Evolutionary conservation across 495 filamentous ascomycete genomes (phyloP), one percentile per base, ranked within the genome.

Genomic region (Corynascus novoguineensis): DNA sequence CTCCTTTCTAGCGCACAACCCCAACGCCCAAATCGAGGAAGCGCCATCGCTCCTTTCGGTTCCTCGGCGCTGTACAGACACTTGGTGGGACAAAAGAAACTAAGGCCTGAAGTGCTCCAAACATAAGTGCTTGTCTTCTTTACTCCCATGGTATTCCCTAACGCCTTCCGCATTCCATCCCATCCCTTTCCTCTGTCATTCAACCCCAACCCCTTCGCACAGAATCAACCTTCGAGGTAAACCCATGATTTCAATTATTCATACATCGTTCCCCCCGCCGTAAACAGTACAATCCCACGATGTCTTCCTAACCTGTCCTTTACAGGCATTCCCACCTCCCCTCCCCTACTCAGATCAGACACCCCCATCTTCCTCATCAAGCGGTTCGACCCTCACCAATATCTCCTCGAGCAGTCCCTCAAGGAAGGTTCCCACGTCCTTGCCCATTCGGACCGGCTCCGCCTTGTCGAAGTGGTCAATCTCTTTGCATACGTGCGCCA

Each of bases 361-460:
- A 22, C 49, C 37, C 2, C 31, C 64, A 21, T 78, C 80, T 38
- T 84, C 85, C 61, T 89, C 88, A 67, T 91, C 87, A 50, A 87
- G 76, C 8, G 89, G 86, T 69, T 96, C 92, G 31, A 97, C 87
- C 32, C 93, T 75, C 7, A 96, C 89, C n/a, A 98, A 78, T 15
- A 97, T 83, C 75, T 97, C 93, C 74, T 98, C 93, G 29, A 98
- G 75, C 59, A 96, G 83, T 2, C 88, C 92, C 69, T 98, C 93
- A 29, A 97, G 73, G 60, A 97, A 93, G 0, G 85, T 86, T 45
- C 83, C 81, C 17, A 96, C 89, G 12, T 88, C 90, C 35, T 86
- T 86, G 5, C 90, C 92, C 93, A 97, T 96, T 0, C 89, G 87
- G 2, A 98, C 89, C 6, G 89, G 86, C 50, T 86, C 85, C 44